These are phyloP conservation scores for Cryptococcus neoformans DNA, from an alignment of 1,284 basidiomycete species.

Conservation along the genomic window DNA sequence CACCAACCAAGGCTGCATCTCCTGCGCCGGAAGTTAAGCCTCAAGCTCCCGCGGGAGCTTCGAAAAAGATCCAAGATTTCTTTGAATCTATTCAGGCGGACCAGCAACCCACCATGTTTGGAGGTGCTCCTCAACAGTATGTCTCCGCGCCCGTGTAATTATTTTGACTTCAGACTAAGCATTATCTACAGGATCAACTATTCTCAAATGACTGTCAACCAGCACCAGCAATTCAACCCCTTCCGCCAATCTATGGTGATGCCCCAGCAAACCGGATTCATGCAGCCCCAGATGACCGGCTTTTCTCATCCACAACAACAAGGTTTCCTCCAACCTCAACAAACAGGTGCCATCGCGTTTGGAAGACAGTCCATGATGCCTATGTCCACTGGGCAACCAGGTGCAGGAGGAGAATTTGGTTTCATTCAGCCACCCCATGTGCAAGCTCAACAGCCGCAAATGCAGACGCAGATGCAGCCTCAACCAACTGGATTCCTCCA, in stretches of 20 bases:
- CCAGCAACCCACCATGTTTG: slow-evolving; percentile 53
- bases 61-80: slow-evolving; percentile 69
- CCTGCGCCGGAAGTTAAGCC: slow-evolving; percentile 1
- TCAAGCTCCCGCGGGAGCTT: slow-evolving; percentile 23
- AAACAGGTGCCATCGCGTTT: slow-evolving; percentile 44
- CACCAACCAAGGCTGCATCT: slow-evolving; percentile 10
- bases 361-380: slow-evolving; percentile 1
- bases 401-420: slow-evolving; percentile 28
- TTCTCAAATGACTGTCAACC: slow-evolving; percentile 16
- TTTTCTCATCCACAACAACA: slow-evolving; percentile 49
- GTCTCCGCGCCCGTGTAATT: slow-evolving; percentile 38
- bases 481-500: slow-evolving; percentile 57
- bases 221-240: slow-evolving; percentile 60
- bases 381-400: slow-evolving; percentile 51
- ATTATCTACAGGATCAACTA: slow-evolving; percentile 53
- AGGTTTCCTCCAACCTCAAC: slow-evolving; percentile 50
- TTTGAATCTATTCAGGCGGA: slow-evolving; percentile 86
- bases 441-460: slow-evolving; percentile 46
- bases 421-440: slow-evolving; percentile 56
- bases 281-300: slow-evolving; percentile 61
- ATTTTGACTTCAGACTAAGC: slow-evolving; percentile 29
- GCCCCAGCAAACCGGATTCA: slow-evolving; percentile 55
- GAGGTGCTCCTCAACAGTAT: slow-evolving; percentile 25
- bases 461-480: slow-evolving; percentile 23
- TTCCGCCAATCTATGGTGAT: slow-evolving; percentile 62